A percentile compares a stretch with the other conserved stretches of the same genome.
phyloP scores from a whole-genome alignment of 2,329 filamentous ascomycete genomes.

The Sclerotinia sclerotiorum region DNA sequence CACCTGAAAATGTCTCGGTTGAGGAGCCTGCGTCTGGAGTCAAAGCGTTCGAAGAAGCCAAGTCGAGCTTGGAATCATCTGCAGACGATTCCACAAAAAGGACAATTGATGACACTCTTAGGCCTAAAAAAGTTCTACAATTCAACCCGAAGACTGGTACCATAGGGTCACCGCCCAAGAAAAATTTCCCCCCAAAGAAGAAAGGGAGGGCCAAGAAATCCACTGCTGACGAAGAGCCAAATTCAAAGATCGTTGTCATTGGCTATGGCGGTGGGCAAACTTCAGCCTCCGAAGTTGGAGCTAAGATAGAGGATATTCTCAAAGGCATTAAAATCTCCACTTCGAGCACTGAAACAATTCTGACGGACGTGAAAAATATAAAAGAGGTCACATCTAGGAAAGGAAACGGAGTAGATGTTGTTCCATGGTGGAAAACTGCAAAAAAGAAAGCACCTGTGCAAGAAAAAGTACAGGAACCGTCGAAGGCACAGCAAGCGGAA shows the following conservation, averaged over 20 bases:
- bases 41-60: not conserved
- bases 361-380: not conserved
- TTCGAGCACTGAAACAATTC: not conserved
- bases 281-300: constrained; percentile 52
- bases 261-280: constrained; percentile 56
- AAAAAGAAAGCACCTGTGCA: constrained; percentile 18
- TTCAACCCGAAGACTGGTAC: constrained; percentile 62
- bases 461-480: constrained; percentile 5
- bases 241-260: constrained; percentile 52
- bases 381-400: constrained; percentile 4
- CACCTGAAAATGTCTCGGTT: not conserved
- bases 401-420: constrained; percentile 12
- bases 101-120: constrained; percentile 27
- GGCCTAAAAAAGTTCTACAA: constrained; percentile 52
- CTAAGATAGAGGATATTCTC: constrained; percentile 64
- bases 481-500: constrained; percentile 1
- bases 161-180: constrained; percentile 60
- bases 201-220: constrained; percentile 25
- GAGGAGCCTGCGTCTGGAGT: not conserved
- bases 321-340: constrained; percentile 17
- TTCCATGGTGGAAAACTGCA: constrained; percentile 24
- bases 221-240: constrained; percentile 42
- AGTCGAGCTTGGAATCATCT: not conserved
- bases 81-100: not conserved
- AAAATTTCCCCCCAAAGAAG: constrained; percentile 37